Evolutionary conservation across 345 rosid species (phyloP).

Genomic region (Trapa incisa): DNA sequence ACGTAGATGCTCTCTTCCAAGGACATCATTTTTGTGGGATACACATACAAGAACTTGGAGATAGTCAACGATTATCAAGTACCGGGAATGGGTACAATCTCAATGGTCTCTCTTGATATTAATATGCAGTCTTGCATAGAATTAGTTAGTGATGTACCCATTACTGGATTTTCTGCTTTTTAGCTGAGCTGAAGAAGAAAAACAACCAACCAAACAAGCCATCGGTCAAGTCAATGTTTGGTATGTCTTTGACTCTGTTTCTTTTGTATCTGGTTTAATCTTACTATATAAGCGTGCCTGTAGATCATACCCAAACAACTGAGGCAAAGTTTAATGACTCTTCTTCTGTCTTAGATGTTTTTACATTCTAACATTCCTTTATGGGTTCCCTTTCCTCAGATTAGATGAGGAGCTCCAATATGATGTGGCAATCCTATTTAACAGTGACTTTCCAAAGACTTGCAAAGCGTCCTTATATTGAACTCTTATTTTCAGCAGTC

Average conservation of each 20-base stretch:
- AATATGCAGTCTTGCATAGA: neutral
- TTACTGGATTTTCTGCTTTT: neutral
- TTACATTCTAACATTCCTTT: neutral
- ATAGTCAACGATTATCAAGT: conserved; percentile 64
- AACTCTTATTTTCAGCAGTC: neutral
- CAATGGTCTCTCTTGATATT: conserved; percentile 4
- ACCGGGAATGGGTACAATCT: conserved; percentile 54
- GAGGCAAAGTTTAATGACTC: neutral
- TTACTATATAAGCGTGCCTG: neutral
- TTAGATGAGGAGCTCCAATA: neutral
- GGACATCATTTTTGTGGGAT: conserved; percentile 66
- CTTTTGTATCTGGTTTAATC: neutral
- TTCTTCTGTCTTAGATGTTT: too few relatives aligned
- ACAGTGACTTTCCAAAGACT: neutral
- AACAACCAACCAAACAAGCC: conserved; percentile 1
- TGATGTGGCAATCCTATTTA: neutral
- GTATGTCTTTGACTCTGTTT: neutral
- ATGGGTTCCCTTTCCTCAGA: neutral
- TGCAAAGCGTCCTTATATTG: neutral
- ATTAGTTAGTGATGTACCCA: neutral
- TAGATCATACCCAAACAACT: neutral
- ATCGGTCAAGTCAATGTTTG: conserved; percentile 7
- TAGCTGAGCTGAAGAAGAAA: conserved; percentile 14
- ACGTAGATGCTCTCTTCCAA: conserved; percentile 69
- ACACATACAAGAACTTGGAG: conserved; percentile 73